Base-by-base conservation (phyloP, 2,329 filamentous ascomycete species). In the Penicillium olsonii region DNA sequence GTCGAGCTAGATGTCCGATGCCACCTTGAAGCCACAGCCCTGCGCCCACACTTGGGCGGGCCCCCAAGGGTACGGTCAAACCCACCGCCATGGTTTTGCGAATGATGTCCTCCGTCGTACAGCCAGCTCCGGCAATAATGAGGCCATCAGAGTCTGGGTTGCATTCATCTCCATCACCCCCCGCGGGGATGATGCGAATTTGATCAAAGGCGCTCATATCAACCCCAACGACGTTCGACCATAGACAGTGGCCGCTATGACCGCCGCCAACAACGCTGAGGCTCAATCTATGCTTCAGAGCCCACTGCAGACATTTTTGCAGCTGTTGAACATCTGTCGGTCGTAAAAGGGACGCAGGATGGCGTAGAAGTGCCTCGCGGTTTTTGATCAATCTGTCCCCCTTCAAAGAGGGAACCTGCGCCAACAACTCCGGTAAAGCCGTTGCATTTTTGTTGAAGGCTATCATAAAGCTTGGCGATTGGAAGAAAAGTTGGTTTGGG, bases 1-100 rank as follows among this genome's bases (percentile, higher is more conserved):
- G 48, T 49, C 83, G 73, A 31, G 78, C 60, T n/a, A 84, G 68
- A 55, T 85, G 82, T 2, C 83, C 83, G 41, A 87, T 83, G 45
- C 84, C 83, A 35, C 84, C 84, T 70, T 87, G 83, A 40, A 87
- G 70, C 81, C 82, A 86, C 12, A 83, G 57, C 0, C 84, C 84
- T 0, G 81, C 77, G 2, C 84, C 84, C 20, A 87, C 82, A 55
- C 82, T 85, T 54, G 84, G 84, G 6, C 84, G 80, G 22, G 81
- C 63, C 2, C 84, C 84, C 3, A 87, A 63, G 0, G 84, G 83
- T 2, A 87, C 77, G 47, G 78, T 80, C 45, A 85, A 1, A 2
- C 77, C 79, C 0, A 55, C 69, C 1, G 50, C 66, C 71, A 78
- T 77, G 27, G 78, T 59, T 45, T 73, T 69, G 17, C 60, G 56